Base-by-base conservation (phyloP, 352 stramenopile genomes). In the Phytopythium kandeliae region DNA sequence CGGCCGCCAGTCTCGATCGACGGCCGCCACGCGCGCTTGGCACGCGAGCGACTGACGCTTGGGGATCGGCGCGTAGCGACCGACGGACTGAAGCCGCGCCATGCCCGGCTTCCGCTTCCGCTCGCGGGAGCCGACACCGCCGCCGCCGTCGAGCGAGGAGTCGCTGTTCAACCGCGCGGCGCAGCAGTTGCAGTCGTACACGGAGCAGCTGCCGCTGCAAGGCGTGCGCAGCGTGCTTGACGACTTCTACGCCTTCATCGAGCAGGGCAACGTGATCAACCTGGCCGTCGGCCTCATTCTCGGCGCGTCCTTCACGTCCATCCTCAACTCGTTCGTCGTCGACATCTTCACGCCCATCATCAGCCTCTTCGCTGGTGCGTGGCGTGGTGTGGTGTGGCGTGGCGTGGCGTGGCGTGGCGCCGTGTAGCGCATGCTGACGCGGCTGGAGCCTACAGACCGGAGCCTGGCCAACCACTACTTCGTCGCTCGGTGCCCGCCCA, bases 241-340 rank as follows among this genome's bases (percentile, higher is more conserved):
- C 30, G 77, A 88, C 60, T 88, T 88, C 57, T 69, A 85, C 43
- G 70, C 85, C 37, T 88, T 88, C 36, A 80, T 88, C 54, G 69
- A 83, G 60, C 77, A 88, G 56, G 77, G 77, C 35, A 85, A 83
- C 55, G 85, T 86, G 69, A 65, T 88, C 65, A 74, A 86, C 58
- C 65, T 88, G 50, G 77, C 77, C 22, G 62, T 88, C 34, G 77
- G 77, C 49, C 62, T 88, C 25, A 86, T 88, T 54, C 63, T 88
- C 13, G 77, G 77, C 42, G 69, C 78, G 48, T 74, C 67, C 36
- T 86, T 88, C 62, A 78, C 71, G 12, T 58, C 65, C n/a, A 85
- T 88, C 48, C 66, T 88, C 55, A 78, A 83, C 59, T 88, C 77
- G 35, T 82, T 88, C 46, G 74, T 88, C 17, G 57, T 69, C 38